Evolutionary conservation across 2,329 filamentous ascomycete species (phyloP).

Genomic region (Phyllachora maydis): DNA sequence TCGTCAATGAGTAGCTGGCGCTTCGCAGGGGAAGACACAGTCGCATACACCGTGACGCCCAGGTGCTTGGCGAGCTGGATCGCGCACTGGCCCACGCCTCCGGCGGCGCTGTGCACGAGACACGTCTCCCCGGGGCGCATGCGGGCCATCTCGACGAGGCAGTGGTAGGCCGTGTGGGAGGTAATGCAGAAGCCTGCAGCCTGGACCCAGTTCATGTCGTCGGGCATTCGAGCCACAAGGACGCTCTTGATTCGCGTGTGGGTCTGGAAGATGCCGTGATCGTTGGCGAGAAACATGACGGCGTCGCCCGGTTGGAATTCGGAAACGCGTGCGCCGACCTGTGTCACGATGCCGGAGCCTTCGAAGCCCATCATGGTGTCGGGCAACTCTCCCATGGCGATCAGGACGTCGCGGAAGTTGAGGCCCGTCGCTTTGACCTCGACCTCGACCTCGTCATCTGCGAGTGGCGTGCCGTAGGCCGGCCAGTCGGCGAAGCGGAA

Average conservation of each 20-base stretch:
- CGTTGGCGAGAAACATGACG: conserved; percentile 12
- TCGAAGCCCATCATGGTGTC: conserved; percentile 15
- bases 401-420: conserved; percentile 22
- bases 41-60: conserved; percentile 17
- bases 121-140: conserved; percentile 13
- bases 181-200: conserved; percentile 15
- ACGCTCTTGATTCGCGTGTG: conserved; percentile 9
- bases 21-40: conserved; percentile 15
- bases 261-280: conserved; percentile 10
- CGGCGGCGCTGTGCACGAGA: conserved; percentile 14
- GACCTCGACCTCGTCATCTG: conserved; percentile 15
- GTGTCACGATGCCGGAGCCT: conserved; percentile 11
- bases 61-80: conserved; percentile 12
- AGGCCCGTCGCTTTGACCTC: conserved; percentile 16
- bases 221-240: conserved; percentile 12
- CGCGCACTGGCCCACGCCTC: conserved; percentile 14
- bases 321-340: conserved; percentile 4
- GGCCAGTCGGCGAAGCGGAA: conserved; percentile 14
- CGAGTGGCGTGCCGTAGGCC: conserved; percentile 6
- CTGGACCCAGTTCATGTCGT: conserved; percentile 11
- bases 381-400: conserved; percentile 14
- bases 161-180: conserved; percentile 15
- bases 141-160: conserved; percentile 13
- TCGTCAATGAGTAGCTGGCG: conserved; percentile 12
- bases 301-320: conserved; percentile 11